Conservation (phyloP, 805 yeast genomes). For the Hanseniaspora guilliermondii region DNA sequence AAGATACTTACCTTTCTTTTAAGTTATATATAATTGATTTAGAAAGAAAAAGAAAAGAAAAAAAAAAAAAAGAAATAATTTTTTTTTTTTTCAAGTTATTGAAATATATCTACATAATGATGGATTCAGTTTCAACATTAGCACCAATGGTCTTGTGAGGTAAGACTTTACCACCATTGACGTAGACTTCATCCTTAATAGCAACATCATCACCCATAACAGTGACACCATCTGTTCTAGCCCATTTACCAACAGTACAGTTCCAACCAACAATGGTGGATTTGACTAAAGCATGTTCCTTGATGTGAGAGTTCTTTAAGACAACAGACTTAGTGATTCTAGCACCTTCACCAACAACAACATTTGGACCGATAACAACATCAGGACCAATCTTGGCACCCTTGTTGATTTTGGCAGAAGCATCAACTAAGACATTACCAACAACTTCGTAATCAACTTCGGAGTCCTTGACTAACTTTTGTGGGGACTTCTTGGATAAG, state of each 20-base stretch:
- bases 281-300: conserved; percentile 96
- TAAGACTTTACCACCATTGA: conserved; percentile 97
- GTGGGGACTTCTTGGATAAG: conserved; percentile 66
- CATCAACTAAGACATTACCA: conserved; percentile 88
- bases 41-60: not conserved
- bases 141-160: conserved; percentile 96
- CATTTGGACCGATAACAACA: conserved; percentile 95
- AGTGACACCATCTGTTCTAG: conserved; percentile 93
- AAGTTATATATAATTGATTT: not conserved
- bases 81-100: not conserved
- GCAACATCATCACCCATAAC: conserved; percentile 98
- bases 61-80: not conserved
- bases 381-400: conserved; percentile 95
- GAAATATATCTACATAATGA: conserved; percentile 73
- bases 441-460: conserved; percentile 51
- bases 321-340: conserved; percentile 93
- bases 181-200: conserved; percentile 95
- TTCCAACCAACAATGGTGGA: conserved; percentile 98
- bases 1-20: no score
- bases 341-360: conserved; percentile 93
- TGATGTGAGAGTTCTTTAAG: conserved; percentile 77
- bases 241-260: conserved; percentile 97
- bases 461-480: conserved; percentile 43
- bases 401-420: conserved; percentile 85
- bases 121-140: conserved; percentile 94